These are phyloP conservation scores for Iberis pinnata DNA, from an alignment of 345 rosid species.

Conservation along the genomic window DNA sequence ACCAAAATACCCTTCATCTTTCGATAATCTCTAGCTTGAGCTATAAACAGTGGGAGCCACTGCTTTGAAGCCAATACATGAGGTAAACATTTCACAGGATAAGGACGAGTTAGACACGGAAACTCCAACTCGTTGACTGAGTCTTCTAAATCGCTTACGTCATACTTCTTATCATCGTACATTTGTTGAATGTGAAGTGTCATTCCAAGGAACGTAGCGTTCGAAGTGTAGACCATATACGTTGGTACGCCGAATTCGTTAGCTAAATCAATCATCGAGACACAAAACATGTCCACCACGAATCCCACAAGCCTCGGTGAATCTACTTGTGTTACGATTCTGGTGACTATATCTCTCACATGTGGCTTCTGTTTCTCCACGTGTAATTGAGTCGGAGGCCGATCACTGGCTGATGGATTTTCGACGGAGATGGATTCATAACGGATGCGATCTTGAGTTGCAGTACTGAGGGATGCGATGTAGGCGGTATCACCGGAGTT, in stretches of 20 bases:
- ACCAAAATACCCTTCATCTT: conserved; percentile 42
- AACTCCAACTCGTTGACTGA: conserved; percentile 34
- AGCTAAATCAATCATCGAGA: conserved; percentile 41
- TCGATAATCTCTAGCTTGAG: conserved; percentile 20
- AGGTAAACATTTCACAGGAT: conserved; percentile 37
- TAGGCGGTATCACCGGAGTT: conserved; percentile 3
- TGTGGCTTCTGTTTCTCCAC: conserved; percentile 31
- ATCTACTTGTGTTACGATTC: background rate
- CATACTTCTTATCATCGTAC: conserved; percentile 19
- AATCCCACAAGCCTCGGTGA: conserved; percentile 39
- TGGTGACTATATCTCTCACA: conserved; percentile 32
- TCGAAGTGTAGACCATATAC: conserved; percentile 41
- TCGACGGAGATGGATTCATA: conserved; percentile 27
- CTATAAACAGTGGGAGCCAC: background rate
- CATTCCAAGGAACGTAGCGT: conserved; percentile 35
- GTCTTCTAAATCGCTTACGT: conserved; percentile 27
- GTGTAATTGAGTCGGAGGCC: background rate
- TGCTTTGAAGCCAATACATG: background rate
- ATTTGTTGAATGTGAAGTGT: conserved; percentile 26
- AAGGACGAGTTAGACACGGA: conserved; percentile 31
- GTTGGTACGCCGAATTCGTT: conserved; percentile 36
- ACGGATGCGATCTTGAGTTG: conserved; percentile 18
- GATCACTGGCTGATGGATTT: background rate
- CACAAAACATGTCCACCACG: conserved; percentile 52
- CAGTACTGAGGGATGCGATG: conserved; percentile 6